Conservation (phyloP, 2,329 filamentous ascomycete species). For the Coniochaeta sp. region DNA sequence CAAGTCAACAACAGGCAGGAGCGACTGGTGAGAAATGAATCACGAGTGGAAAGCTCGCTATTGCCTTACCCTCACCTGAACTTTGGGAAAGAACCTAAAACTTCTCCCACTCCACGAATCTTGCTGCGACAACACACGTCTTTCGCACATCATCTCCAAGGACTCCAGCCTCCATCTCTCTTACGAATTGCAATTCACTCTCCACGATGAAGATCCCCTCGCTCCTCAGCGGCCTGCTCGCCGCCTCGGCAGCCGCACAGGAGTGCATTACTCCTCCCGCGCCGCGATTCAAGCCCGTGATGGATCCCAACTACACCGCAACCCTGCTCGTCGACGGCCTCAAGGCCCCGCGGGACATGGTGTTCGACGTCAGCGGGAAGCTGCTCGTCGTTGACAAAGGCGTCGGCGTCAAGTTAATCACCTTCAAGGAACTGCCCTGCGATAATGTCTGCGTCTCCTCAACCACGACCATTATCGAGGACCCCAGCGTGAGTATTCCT, state of each 20-base stretch:
- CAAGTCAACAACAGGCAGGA: neutral
- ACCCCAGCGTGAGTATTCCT: conserved; percentile 1
- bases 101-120: too few relatives aligned
- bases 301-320: neutral
- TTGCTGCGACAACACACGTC: too few relatives aligned
- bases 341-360: neutral
- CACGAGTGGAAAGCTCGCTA: neutral
- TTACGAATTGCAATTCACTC: too few relatives aligned
- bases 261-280: neutral
- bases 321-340: conserved; percentile 5
- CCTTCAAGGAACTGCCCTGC: neutral
- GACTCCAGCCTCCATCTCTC: too few relatives aligned
- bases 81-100: too few relatives aligned
- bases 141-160: too few relatives aligned
- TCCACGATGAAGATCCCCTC: neutral
- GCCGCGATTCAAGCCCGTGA: neutral
- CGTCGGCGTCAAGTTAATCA: conserved; percentile 3
- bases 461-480: conserved; percentile 4
- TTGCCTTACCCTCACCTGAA: neutral
- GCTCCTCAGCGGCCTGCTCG: neutral
- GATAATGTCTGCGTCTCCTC: conserved; percentile 5
- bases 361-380: conserved; percentile 7
- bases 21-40: neutral
- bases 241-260: neutral
- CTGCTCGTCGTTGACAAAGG: conserved; percentile 7